Percentiles rank a stretch among this genome's conserved stretches.
phyloP scores from a whole-genome alignment of 805 yeast species.

The Wickerhamomyces bisporus region DNA sequence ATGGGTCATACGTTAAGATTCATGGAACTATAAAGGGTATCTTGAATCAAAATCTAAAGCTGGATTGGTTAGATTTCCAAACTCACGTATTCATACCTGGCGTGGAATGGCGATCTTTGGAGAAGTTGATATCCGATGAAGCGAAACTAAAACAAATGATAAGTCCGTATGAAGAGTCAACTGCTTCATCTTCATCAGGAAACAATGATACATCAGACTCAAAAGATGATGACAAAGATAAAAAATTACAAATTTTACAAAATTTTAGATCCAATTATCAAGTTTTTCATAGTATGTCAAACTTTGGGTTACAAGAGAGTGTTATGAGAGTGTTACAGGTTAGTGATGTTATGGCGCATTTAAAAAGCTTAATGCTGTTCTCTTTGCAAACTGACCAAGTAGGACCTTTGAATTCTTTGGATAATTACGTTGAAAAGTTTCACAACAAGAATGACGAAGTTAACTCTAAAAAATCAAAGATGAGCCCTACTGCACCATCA shows the following conservation, averaged over 20 bases:
- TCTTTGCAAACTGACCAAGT: constrained; percentile 41
- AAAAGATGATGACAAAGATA: constrained; percentile 5
- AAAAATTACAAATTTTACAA: constrained; percentile 19
- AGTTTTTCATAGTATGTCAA: constrained; percentile 44
- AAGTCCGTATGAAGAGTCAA: too few species aligned
- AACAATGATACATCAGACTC: background rate
- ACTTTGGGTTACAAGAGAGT: constrained; percentile 58
- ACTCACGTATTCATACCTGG: constrained; percentile 42
- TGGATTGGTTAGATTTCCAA: constrained; percentile 69
- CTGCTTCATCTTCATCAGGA: background rate
- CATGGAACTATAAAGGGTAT: constrained; percentile 57
- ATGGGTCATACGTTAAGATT: constrained; percentile 65
- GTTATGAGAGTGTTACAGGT: constrained; percentile 71
- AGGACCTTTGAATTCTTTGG: constrained; percentile 54
- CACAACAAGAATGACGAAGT: constrained; percentile 4
- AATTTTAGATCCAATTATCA: constrained; percentile 33
- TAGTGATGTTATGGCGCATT: constrained; percentile 71
- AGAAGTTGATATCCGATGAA: constrained; percentile 32
- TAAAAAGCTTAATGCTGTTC: constrained; percentile 59
- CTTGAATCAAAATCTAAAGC: constrained; percentile 54
- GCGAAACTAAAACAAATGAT: constrained; percentile 15
- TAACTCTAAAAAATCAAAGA: constrained; percentile 4
- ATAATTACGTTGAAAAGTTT: constrained; percentile 28
- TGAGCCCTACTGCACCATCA: background rate
- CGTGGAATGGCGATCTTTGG: constrained; percentile 41